A percentile compares a stretch with the other conserved stretches of the same genome.
phyloP scores from a whole-genome alignment of 192 early-diverging fungal genomes.

The Rhizophagus sp. region DNA sequence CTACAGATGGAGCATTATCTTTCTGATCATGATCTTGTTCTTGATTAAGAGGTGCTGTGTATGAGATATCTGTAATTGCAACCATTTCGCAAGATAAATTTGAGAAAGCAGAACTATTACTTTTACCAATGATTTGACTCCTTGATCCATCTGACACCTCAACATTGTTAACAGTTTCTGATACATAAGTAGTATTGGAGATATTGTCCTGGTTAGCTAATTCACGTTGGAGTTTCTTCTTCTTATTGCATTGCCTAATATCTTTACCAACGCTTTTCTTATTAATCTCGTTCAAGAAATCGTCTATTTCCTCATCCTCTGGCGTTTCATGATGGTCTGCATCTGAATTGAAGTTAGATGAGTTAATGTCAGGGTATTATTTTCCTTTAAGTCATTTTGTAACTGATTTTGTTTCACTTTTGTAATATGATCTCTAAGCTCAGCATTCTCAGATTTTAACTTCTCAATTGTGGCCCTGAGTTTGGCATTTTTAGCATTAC shows the following conservation, averaged over 20 bases:
- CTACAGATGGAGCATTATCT: too few species aligned
- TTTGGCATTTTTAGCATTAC: too few species aligned
- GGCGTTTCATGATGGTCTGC: not conserved
- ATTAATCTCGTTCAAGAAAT: not conserved
- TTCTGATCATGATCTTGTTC: not conserved
- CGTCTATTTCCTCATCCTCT: not conserved
- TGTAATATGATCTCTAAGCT: too few species aligned
- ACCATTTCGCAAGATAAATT: not conserved
- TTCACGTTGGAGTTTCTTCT: conserved; percentile 4
- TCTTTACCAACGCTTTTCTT: conserved; percentile 5
- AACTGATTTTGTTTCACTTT: conserved; percentile 10
- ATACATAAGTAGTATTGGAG: not conserved
- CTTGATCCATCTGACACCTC: not conserved
- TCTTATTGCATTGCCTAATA: not conserved
- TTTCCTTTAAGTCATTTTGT: too few species aligned
- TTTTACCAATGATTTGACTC: too few species aligned
- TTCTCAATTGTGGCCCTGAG: too few species aligned
- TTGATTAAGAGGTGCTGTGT: not conserved
- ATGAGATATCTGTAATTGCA: not conserved
- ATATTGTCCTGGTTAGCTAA: too few species aligned
- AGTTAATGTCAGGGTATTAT: not conserved
- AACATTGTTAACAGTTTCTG: not conserved
- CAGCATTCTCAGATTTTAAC: too few species aligned
- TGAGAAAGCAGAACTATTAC: not conserved
- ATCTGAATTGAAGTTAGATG: not conserved